phyloP scores from a whole-genome alignment of 306 rosid genomes.

The Cucurbita pepo region DNA sequence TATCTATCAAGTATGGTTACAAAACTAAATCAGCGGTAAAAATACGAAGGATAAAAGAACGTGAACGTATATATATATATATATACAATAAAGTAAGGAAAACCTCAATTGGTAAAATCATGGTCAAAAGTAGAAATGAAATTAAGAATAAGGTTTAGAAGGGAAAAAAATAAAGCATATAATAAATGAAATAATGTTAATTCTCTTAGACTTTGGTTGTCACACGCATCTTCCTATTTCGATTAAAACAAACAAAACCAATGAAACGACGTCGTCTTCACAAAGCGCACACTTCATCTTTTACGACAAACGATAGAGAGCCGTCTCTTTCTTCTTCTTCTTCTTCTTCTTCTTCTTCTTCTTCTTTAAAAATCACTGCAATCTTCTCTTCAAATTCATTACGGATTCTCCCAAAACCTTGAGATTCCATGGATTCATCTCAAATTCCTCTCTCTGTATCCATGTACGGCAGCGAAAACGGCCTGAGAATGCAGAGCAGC shows the following conservation, averaged over 20 bases:
- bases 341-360: neutral
- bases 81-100: too few species aligned
- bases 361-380: neutral
- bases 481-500: constrained; percentile 36
- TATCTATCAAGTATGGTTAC: too few species aligned
- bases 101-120: neutral
- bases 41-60: too few species aligned
- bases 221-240: neutral
- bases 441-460: neutral
- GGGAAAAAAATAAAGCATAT: neutral
- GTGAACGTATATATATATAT: too few species aligned
- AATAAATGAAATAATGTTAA: neutral
- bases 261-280: neutral
- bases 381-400: neutral
- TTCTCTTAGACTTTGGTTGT: neutral
- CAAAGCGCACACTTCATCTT: neutral
- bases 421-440: neutral
- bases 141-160: neutral
- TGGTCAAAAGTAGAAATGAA: neutral
- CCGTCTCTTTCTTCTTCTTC: neutral
- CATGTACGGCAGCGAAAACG: constrained; percentile 38
- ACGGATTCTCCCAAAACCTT: neutral
- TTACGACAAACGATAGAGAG: neutral
- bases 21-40: too few species aligned
- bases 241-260: neutral